Conservation (phyloP, 2,329 filamentous ascomycete genomes). For the Claviceps sp. region DNA sequence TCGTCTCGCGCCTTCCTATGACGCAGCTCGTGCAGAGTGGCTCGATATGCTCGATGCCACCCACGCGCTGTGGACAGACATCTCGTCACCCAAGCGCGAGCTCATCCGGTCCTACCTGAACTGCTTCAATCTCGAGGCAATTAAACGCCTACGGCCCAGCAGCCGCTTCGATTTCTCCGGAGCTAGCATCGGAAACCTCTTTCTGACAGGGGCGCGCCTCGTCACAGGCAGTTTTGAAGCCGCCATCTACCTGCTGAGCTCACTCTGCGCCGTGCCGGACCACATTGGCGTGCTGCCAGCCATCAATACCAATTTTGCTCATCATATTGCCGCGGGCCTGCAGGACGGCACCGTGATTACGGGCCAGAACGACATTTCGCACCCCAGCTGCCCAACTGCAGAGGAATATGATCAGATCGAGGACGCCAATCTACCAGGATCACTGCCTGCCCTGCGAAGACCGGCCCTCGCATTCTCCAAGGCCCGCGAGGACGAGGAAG, state of each 20-base stretch:
- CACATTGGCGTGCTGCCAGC: constrained; percentile 71
- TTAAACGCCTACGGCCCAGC: constrained; percentile 59
- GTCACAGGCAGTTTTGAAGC: constrained; percentile 90
- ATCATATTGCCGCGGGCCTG: constrained; percentile 81
- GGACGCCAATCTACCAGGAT: constrained; percentile 71
- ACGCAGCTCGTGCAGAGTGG: constrained; percentile 67
- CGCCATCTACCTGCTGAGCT: constrained; percentile 78
- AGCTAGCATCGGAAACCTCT: constrained; percentile 66
- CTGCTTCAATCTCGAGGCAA: constrained; percentile 61
- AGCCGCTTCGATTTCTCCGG: constrained; percentile 67
- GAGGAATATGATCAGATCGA: constrained; percentile 53
- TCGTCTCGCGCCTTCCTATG: constrained; percentile 46
- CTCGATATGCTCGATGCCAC: constrained; percentile 76
- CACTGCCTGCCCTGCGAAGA: constrained; percentile 63
- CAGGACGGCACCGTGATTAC: constrained; percentile 65
- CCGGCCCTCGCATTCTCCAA: constrained; percentile 79
- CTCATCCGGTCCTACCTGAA: constrained; percentile 68
- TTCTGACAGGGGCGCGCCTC: constrained; percentile 71
- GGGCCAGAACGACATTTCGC: constrained; percentile 86
- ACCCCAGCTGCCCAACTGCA: constrained; percentile 56
- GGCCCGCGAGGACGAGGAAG: constrained; percentile 45
- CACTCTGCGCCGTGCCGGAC: constrained; percentile 71
- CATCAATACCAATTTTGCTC: constrained; percentile 89
- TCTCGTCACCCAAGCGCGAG: constrained; percentile 60
- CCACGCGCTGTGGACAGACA: constrained; percentile 59